A percentile compares a stretch with the other conserved stretches of the same genome.
Evolutionary conservation across 2,329 filamentous ascomycete genomes (phyloP).

Genomic region (Botrytis fragariae): DNA sequence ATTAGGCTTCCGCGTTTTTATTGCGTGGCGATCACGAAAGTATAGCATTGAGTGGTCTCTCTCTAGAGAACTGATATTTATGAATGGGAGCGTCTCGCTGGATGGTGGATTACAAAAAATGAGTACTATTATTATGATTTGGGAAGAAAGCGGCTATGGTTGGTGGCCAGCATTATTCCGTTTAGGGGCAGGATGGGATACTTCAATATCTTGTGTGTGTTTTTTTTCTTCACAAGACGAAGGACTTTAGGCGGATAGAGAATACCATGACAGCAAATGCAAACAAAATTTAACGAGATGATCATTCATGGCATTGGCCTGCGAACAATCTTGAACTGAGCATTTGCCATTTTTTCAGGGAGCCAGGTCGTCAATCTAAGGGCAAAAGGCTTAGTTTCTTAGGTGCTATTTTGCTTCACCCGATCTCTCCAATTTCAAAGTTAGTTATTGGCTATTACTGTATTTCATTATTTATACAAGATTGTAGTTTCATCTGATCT

Average conservation of each 20-base stretch:
- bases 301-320: background rate
- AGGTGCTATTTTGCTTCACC: background rate
- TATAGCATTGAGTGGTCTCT: background rate
- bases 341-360: background rate
- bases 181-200: constrained; percentile 3
- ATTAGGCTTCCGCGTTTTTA: constrained; percentile 12
- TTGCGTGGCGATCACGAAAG: constrained; percentile 9
- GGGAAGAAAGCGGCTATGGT: background rate
- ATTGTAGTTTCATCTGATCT: background rate
- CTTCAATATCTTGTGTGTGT: constrained; percentile 1
- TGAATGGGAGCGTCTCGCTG: constrained; percentile 16
- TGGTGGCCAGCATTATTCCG: background rate
- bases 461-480: background rate
- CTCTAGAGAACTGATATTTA: background rate
- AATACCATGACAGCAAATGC: background rate
- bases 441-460: background rate
- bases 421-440: background rate
- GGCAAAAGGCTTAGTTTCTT: background rate
- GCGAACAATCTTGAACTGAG: background rate
- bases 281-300: background rate
- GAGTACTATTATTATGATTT: constrained; percentile 17
- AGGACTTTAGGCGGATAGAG: background rate
- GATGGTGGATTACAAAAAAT: background rate
- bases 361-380: background rate
- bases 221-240: background rate